These are phyloP conservation scores for Thymus quinquecostatus DNA, from an alignment of 257 asterid genomes.

Conservation along the genomic window DNA sequence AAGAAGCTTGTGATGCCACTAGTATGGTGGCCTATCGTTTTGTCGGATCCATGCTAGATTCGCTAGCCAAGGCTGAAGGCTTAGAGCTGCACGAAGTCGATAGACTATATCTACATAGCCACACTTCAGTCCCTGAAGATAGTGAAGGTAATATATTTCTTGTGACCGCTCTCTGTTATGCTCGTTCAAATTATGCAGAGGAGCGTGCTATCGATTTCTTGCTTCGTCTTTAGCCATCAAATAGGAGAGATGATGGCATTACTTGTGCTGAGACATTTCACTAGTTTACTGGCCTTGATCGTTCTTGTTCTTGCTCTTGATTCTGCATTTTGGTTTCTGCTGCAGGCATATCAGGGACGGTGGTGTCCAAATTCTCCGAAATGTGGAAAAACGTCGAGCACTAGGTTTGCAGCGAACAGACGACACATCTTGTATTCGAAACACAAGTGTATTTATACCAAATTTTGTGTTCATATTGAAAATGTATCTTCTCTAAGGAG, in stretches of 20 bases:
- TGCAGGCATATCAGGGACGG: conserved; percentile 34
- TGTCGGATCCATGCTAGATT: conserved; percentile 59
- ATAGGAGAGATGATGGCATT: not conserved
- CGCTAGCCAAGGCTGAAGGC: conserved; percentile 52
- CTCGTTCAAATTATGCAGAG: not conserved
- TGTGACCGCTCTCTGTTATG: conserved; percentile 5
- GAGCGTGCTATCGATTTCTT: conserved; percentile 1
- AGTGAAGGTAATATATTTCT: conserved; percentile 46
- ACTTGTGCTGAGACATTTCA: not conserved
- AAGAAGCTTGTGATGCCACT: conserved; percentile 82
- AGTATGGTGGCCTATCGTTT: conserved; percentile 61
- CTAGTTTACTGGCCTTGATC: not conserved
- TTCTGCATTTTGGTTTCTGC: conserved; percentile 23
- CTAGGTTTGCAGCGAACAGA: not conserved
- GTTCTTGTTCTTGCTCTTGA: not conserved
- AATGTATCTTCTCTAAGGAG: too few species aligned
- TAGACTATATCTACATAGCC: conserved; percentile 53
- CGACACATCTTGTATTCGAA: too few species aligned
- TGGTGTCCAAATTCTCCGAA: conserved; percentile 37
- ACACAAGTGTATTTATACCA: too few species aligned
- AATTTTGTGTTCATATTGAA: too few species aligned
- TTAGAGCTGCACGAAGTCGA: conserved; percentile 41
- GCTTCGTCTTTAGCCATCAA: not conserved
- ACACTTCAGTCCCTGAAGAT: conserved; percentile 39
- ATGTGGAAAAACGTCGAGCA: conserved; percentile 52